Base-by-base conservation (phyloP, 169 alveolate species). In the Plasmodium knowlesi region DNA sequence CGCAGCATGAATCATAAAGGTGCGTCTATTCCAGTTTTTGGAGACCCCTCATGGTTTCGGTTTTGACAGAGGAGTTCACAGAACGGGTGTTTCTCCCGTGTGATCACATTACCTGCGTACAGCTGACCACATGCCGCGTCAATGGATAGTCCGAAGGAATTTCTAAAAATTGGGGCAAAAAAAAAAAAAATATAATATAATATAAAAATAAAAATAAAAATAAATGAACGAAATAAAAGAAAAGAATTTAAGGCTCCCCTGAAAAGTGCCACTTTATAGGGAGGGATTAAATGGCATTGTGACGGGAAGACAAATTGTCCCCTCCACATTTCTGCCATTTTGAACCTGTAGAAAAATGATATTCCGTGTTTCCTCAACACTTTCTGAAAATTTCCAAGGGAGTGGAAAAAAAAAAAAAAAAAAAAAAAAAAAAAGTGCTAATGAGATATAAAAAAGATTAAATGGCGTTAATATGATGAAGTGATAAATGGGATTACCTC, bases 71-170 rank as follows among this genome's bases (percentile, higher is more conserved):
- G 37, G 37, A 67, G 37, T 2, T 16, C 16, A 67, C 37, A 67
- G n/a, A 67, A 67, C 16, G 39, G 46, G 39, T 10, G 25, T 34
- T 61, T 41, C 10, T 39, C 57, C 71, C 22, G 43, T 28, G 43
- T 70, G 4, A 19, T 5, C 76, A 53, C 50, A 25, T 37, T 70
- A 96, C 97, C 97, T 81, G 97, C 97, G 61, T 83, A 95, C 53
- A 97, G 95, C 61, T 97, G 98, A 43, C 98, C 98, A 57, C 98
- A 97, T 14, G 98, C 98, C 1, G 98, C 98, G 70, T 97, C 98
- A 43, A 97, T 97, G 28, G 95, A 74, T 84, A 95, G 93, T 12
- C 98, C 98, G 70, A 96, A 97, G 84, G 96, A 96, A 82, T 97
- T 95, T 74, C 98, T 96, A 74, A 25, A 70, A 30, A 8, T 14